Conservation (phyloP, 768 basidiomycete species). For the Imleria badia region DNA sequence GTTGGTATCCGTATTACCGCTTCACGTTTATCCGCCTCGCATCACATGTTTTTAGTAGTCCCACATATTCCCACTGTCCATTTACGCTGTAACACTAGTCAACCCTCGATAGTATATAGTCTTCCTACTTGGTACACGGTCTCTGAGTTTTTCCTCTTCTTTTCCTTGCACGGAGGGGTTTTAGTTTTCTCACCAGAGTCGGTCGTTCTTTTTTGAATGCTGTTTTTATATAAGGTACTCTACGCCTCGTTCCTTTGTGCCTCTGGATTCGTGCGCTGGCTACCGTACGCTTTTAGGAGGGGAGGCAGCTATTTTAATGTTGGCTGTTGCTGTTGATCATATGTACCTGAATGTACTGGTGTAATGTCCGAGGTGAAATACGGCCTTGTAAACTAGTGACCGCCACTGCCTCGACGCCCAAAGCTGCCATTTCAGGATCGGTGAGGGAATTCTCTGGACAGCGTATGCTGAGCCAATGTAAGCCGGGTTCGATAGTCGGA, state of each 20-base stretch:
- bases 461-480: neutral
- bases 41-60: constrained; percentile 26
- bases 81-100: constrained; percentile 36
- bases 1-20: constrained; percentile 11
- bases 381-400: neutral
- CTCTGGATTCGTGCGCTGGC: constrained; percentile 13
- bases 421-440: neutral
- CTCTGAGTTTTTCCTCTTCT: neutral
- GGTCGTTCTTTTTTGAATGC: neutral
- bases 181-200: neutral
- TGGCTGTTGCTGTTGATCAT: neutral
- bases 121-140: constrained; percentile 17
- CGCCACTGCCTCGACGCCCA: neutral
- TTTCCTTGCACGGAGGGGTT: constrained; percentile 4
- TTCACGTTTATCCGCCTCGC: constrained; percentile 11
- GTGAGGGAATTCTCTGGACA: neutral
- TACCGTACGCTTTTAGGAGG: constrained; percentile 3
- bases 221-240: constrained; percentile 8
- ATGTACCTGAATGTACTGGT: neutral
- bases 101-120: constrained; percentile 30
- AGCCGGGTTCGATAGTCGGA: too few species aligned
- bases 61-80: constrained; percentile 31
- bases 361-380: neutral
- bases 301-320: constrained; percentile 4
- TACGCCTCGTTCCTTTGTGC: constrained; percentile 5